Base-by-base conservation (phyloP, 306 rosid species). In the Medicago arabica region DNA sequence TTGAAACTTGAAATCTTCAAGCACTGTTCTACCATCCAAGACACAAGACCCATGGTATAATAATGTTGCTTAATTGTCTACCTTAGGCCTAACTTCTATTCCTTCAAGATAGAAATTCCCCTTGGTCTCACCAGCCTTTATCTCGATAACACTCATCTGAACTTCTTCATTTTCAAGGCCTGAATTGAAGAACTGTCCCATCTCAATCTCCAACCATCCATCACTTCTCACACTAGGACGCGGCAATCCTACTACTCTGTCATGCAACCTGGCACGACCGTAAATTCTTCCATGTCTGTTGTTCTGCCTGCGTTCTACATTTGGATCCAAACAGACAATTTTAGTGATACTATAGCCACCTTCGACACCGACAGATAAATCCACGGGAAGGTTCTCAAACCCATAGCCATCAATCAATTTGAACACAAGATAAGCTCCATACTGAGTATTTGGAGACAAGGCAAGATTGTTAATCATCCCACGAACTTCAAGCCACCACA, bases 401-500 rank as follows among this genome's bases (percentile, higher is more conserved):
- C 90, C 89, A 1, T 5, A 7, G 18, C 71, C 0, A 63, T 11
- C 3, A 21, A 21, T 67, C 70, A 36, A 62, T 83, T 85, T 88
- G 84, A 88, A 92, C 64, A 88, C 93, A 44, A 92, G 75, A 63
- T 81, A 85, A 38, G 88, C 89, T 16, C 87, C 72, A 69, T 88
- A 89, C 9, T 54, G 15, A 6, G 97, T 92, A 14, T 72, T 43
- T 17, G 90, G 84, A 34, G 97, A 89, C 63, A 89, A 51, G 75
- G 70, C 76, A 11, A 38, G 5, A 7, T 77, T 75, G 23, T 65
- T 86, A 13, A 89, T 83, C 85, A 40, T 75, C 75, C 96, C 96
- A 2, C 85, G 80, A 67, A 92, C 84, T 75, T 86, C 96, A 34
- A 92, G 82, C 93, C 96, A 89, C 11, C 92, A 88, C 43, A 92